These are phyloP conservation scores for Leccinum pachyderme DNA, from an alignment of 1,284 basidiomycete genomes.

Conservation along the genomic window DNA sequence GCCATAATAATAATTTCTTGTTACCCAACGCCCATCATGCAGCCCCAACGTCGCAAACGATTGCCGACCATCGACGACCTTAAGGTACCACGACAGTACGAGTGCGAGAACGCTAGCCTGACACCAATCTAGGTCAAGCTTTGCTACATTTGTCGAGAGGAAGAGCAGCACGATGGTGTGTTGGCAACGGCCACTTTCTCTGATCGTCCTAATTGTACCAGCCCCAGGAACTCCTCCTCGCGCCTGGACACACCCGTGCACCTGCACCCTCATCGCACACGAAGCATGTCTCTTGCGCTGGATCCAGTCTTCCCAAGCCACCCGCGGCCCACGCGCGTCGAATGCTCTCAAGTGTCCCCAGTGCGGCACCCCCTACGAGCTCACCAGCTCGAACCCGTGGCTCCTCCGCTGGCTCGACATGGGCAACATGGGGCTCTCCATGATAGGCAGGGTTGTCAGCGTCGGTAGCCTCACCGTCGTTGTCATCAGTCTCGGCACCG, in stretches of 20 bases:
- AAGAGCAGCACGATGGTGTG: constrained; percentile 59
- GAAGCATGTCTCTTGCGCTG: constrained; percentile 74
- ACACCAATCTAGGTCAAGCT: constrained; percentile 55
- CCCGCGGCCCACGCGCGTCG: constrained; percentile 41
- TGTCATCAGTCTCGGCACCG: constrained; percentile 41
- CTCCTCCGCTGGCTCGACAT: constrained; percentile 49
- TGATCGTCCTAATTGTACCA: constrained; percentile 14
- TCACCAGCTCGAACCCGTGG: constrained; percentile 60
- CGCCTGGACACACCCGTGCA: constrained; percentile 75
- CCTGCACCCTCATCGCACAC: constrained; percentile 76
- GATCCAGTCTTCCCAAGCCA: constrained; percentile 66
- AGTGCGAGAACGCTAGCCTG: constrained; percentile 3
- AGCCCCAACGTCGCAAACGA: constrained; percentile 10
- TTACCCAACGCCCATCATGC: constrained; percentile 20
- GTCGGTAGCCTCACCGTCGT: constrained; percentile 45
- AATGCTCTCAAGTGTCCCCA: constrained; percentile 79
- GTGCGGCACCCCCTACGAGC: constrained; percentile 62
- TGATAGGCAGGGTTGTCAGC: constrained; percentile 50
- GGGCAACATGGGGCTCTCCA: constrained; percentile 48
- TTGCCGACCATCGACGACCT: constrained; percentile 33
- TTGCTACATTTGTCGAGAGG: constrained; percentile 77
- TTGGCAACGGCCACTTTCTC: background rate
- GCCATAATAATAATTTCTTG: constrained; percentile 2
- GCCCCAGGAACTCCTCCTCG: constrained; percentile 47
- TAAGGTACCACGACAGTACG: constrained; percentile 20